A percentile compares a stretch with the other conserved stretches of the same genome.
Conservation (phyloP, 2,329 filamentous ascomycete genomes). For the Penicillium oxalicum region DNA sequence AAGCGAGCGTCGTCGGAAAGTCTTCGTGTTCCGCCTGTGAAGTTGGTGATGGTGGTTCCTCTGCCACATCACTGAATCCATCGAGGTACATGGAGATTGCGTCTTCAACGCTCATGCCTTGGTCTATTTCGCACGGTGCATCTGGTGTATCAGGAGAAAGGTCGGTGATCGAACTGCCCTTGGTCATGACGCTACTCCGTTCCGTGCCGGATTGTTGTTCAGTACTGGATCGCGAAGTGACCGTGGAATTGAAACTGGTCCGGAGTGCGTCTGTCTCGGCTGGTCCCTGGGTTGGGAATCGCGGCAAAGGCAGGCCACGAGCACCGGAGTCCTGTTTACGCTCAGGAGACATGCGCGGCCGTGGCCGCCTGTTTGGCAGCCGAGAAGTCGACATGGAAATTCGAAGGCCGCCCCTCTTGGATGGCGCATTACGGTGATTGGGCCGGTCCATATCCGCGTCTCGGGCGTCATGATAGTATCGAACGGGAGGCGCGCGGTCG, state of each 20-base stretch:
- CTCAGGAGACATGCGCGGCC: constrained; percentile 22
- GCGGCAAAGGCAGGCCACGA: constrained; percentile 25
- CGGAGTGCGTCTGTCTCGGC: constrained; percentile 40
- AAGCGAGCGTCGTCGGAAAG: constrained; percentile 23
- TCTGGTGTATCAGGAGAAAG: constrained; percentile 54
- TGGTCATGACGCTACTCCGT: constrained; percentile 74
- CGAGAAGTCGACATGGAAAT: constrained; percentile 36
- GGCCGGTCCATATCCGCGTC: constrained; percentile 22
- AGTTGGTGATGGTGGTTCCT: constrained; percentile 31
- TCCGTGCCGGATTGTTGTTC: constrained; percentile 62
- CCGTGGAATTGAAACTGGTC: constrained; percentile 54
- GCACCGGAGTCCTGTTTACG: constrained; percentile 19
- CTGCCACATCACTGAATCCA: constrained; percentile 47
- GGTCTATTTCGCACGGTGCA: constrained; percentile 54
- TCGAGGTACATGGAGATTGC: constrained; percentile 56
- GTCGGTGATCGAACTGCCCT: constrained; percentile 68
- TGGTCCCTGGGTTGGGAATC: constrained; percentile 27
- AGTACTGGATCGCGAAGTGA: constrained; percentile 56
- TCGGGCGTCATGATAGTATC: constrained; percentile 15
- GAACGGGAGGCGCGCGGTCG: constrained; percentile 14
- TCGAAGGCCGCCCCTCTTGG: constrained; percentile 25
- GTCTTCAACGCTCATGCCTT: constrained; percentile 54
- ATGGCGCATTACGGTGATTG: constrained; percentile 23
- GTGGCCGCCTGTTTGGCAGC: constrained; percentile 26
- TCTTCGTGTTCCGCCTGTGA: constrained; percentile 29